Evolutionary conservation across 495 filamentous ascomycete genomes (phyloP).

Genomic region (Acidiella bohemica): DNA sequence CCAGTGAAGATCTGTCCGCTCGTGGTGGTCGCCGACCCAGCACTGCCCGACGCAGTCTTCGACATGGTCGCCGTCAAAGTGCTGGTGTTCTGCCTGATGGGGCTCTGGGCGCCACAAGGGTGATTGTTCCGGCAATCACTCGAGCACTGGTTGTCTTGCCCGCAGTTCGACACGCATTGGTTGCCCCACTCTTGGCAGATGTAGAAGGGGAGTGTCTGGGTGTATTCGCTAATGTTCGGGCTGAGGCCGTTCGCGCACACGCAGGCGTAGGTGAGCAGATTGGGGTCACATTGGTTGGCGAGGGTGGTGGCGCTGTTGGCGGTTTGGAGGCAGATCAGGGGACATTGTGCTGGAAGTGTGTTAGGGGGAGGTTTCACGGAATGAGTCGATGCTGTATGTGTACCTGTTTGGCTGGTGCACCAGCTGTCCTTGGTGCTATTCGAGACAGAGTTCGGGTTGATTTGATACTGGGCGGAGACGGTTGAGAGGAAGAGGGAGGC

Average conservation of each 20-base stretch:
- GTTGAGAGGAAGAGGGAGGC: constrained; percentile 20
- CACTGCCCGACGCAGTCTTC: not conserved
- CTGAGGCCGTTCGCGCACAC: constrained; percentile 55
- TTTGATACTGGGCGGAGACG: constrained; percentile 35
- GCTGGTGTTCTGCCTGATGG: constrained; percentile 6
- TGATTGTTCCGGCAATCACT: constrained; percentile 52
- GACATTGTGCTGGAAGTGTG: constrained; percentile 7
- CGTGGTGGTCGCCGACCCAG: not conserved
- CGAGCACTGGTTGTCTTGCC: constrained; percentile 44
- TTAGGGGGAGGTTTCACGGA: constrained; percentile 1
- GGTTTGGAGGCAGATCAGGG: constrained; percentile 62
- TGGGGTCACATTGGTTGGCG: constrained; percentile 53
- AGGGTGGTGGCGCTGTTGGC: constrained; percentile 37
- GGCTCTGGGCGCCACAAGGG: constrained; percentile 58
- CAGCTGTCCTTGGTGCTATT: constrained; percentile 15
- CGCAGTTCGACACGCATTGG: constrained; percentile 55
- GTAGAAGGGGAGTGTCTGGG: constrained; percentile 75
- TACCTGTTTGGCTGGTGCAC: constrained; percentile 14
- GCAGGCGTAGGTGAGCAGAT: constrained; percentile 55
- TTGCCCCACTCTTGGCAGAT: constrained; percentile 59
- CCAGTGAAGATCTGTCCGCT: constrained; percentile 3
- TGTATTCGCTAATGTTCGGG: constrained; percentile 73
- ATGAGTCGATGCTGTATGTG: too few species aligned
- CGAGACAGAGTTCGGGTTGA: constrained; percentile 47
- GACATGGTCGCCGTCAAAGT: constrained; percentile 4